Evolutionary conservation across 2,329 filamentous ascomycete genomes (phyloP), one percentile per base, ranked within the genome.

Genomic region (Epichloe uncinata): DNA sequence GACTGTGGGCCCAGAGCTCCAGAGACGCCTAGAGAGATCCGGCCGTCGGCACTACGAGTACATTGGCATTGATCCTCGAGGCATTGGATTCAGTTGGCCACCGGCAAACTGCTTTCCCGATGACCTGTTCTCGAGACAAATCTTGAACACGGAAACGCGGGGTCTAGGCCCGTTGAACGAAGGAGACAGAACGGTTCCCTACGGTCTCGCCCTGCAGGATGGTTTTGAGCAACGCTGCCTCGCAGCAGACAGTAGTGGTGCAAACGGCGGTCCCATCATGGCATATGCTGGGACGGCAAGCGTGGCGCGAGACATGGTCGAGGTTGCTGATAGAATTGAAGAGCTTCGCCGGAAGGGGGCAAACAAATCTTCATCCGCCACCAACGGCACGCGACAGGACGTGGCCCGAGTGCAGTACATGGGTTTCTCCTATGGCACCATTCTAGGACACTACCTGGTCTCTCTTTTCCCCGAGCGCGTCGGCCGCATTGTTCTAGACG

Each of bases 371-470:
- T 35, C 42, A 30, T 33, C 16, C 11, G 20, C 15, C 20, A 18
- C 3, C 12, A 48, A 42, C 18, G 20, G 34, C 20, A 49, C 45
- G 16, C 20, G 26, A 5, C 36, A 38, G 4, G 18, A 46, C 8
- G 42, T 35, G n/a, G 47, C 58, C 15, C 53, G 60, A 9, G 52
- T 73, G 33, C 67, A 68, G 53, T 75, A 72, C 53, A 70, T 69
- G 64, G 71, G 72, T 0, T 65, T 73, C 47, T 71, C 68, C 15
- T 74, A 75, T 9, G 56, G 58, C 9, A 60, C 57, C 5, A 15
- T 56, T 1, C 45, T 61, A 1, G 59, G 58, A 0, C 58, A 59
- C 41, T 56, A 54, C 0, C 57, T 60, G 33, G 52, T 54, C 0
- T 60, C 58, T 3, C 59, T 61, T 52, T 61, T 55, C 30, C 59